Base-by-base conservation (phyloP, 345 rosid genomes). In the Garcia nutans region DNA sequence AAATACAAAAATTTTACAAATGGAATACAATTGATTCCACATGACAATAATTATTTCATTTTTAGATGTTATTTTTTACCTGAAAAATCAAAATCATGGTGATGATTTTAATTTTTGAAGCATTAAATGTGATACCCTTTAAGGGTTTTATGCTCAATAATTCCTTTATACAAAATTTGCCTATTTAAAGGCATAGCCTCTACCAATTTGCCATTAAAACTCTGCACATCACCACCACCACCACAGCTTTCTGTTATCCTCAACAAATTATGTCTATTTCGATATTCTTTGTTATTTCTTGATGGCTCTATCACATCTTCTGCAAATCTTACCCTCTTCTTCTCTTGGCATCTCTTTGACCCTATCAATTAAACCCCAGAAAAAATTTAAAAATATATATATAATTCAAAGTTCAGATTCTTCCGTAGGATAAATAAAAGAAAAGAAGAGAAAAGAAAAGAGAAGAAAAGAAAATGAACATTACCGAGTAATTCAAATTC, bases 271-370 rank as follows among this genome's bases (percentile, higher is more conserved):
- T 41, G 77, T 74, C 80, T 80, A 76, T 68, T 84, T 70, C 97
- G 80, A 83, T 89, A 88, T 65, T 92, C 91, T 70, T 86, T 85
- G 77, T 87, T 89, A 49, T 89, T 84, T 12, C 82, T 81, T 5
- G 97, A 92, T 0, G 94, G 90, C 78, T 89, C 96, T 57, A 88
- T 82, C 83, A 91, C 97, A 66, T 91, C 93, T 6, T 84, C 91
- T 8, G 98, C 93, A 74, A 95, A 93, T 73, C 94, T 78, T 45
- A 93, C 97, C 84, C 79, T 90, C 77, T 91, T 95, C 84, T 84
- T 89, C 67, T 3, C 59, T 50, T 70, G 47, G 12, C 65, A 42
- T 75, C 81, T 82, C 37, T 26, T 77, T 24, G 73, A 15, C 49
- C 80, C 82, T 37, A 61, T 20, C 41, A 44, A 10, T n/a, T 3